A percentile compares a stretch with the other conserved stretches of the same genome.
Evolutionary conservation across 2,329 filamentous ascomycete species (phyloP).

Genomic region (Cladophialophora chaetospira): DNA sequence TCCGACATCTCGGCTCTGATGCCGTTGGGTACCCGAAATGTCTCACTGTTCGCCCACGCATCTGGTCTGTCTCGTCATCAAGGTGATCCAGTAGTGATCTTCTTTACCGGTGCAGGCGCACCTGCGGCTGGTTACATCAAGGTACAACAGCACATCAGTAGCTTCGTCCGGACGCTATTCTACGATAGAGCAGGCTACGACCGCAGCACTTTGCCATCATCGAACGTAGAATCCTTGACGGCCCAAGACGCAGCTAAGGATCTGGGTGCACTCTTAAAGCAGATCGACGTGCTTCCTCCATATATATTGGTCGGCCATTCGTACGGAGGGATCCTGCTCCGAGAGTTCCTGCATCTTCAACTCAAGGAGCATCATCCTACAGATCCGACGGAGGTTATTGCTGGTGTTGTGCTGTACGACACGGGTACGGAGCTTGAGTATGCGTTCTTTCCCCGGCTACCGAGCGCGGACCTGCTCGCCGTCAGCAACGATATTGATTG

Average conservation of each 20-base stretch:
- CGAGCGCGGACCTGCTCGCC: slow-evolving; percentile 37
- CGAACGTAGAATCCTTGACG: slow-evolving; percentile 31
- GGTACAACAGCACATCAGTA: slow-evolving; percentile 37
- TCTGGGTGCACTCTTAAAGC: slow-evolving; percentile 36
- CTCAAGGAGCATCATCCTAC: slow-evolving; percentile 17
- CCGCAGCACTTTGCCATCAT: slow-evolving; percentile 31
- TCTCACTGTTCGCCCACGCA: slow-evolving; percentile 36
- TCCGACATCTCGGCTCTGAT: neutral
- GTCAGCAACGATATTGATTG: slow-evolving; percentile 38
- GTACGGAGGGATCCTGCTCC: slow-evolving; percentile 44
- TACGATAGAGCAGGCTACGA: slow-evolving; percentile 46
- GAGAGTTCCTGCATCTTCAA: slow-evolving; percentile 42
- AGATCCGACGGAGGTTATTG: slow-evolving; percentile 31
- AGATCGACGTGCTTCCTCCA: slow-evolving; percentile 33
- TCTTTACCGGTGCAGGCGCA: slow-evolving; percentile 42
- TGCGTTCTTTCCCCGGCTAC: slow-evolving; percentile 37
- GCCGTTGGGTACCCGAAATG: neutral
- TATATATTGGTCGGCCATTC: slow-evolving; percentile 44
- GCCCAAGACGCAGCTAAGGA: slow-evolving; percentile 38
- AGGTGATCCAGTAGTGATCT: slow-evolving; percentile 38
- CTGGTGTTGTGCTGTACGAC: slow-evolving; percentile 43
- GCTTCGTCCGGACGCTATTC: slow-evolving; percentile 37
- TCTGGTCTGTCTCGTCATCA: slow-evolving; percentile 34
- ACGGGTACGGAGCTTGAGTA: slow-evolving; percentile 40
- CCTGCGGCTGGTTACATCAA: slow-evolving; percentile 39